Percentiles rank a stretch among this genome's conserved stretches.
Evolutionary conservation across 2,329 filamentous ascomycete species (phyloP).

Genomic region (Zymoseptoria crescenta): DNA sequence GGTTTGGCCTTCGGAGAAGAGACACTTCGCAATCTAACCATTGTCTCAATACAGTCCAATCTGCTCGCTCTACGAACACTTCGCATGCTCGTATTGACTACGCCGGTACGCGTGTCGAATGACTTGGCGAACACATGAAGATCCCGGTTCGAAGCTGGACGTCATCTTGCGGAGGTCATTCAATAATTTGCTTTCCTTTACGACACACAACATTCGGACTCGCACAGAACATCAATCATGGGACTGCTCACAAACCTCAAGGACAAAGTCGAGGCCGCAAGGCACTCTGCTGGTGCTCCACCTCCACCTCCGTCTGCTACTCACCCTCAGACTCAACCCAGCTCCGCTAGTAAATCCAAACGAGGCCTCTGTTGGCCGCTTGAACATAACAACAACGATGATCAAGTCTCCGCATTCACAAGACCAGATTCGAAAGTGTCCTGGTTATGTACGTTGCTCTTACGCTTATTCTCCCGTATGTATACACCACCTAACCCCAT

Average conservation of each 20-base stretch:
- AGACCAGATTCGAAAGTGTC: slow-evolving; percentile 27
- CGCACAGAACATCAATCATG: not conserved
- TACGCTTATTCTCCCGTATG: not conserved
- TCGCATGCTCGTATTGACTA: not conserved
- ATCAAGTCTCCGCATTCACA: slow-evolving; percentile 25
- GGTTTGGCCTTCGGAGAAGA: too few species aligned
- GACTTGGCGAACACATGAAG: not conserved
- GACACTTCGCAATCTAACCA: too few species aligned
- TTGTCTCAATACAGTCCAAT: not conserved
- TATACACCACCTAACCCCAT: not conserved
- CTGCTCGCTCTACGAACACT: too few species aligned
- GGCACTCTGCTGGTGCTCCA: not conserved
- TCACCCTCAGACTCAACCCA: not conserved
- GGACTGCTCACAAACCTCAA: not conserved
- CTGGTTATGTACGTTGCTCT: slow-evolving; percentile 21
- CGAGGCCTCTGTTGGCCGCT: slow-evolving; percentile 29
- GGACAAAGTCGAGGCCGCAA: not conserved
- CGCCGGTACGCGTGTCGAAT: not conserved
- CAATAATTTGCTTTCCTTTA: not conserved
- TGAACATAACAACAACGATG: slow-evolving; percentile 23
- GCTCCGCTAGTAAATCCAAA: slow-evolving; percentile 13
- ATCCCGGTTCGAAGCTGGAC: not conserved
- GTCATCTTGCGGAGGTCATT: not conserved
- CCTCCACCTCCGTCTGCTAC: too few species aligned
- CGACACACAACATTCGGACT: not conserved